Evolutionary conservation across 2,329 filamentous ascomycete genomes (phyloP).

Genomic region (Teratosphaeriaceae sp.): DNA sequence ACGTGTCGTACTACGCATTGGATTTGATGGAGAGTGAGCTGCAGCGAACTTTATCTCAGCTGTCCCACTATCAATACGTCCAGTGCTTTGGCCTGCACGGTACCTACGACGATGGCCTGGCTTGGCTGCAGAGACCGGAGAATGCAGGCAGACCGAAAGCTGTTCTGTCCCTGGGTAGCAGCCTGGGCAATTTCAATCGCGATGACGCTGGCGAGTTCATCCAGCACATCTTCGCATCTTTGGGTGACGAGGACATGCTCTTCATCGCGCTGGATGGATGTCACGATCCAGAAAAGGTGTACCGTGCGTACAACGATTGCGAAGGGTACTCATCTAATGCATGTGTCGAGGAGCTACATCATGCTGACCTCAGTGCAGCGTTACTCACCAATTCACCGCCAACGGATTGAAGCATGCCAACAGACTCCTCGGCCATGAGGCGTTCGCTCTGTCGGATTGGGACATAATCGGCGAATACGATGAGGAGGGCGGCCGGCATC

Average conservation of each 20-base stretch:
- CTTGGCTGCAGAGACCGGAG: conserved; percentile 68
- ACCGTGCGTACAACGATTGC: conserved; percentile 70
- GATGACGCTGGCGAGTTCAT: conserved; percentile 70
- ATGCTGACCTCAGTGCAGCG: conserved; percentile 9
- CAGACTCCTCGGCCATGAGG: conserved; percentile 61
- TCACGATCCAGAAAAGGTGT: conserved; percentile 69
- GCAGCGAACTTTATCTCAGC: conserved; percentile 74
- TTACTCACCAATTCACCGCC: conserved; percentile 77
- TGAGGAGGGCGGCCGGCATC: conserved; percentile 65
- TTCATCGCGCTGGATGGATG: conserved; percentile 82
- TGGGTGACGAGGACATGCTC: conserved; percentile 65
- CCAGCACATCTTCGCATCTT: conserved; percentile 61
- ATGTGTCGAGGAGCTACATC: background rate
- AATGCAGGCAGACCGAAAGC: conserved; percentile 61
- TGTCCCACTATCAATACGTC: conserved; percentile 70
- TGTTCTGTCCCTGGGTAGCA: conserved; percentile 78
- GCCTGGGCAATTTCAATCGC: conserved; percentile 73
- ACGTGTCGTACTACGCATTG: conserved; percentile 83
- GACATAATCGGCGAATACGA: conserved; percentile 78
- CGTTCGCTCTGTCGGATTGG: conserved; percentile 72
- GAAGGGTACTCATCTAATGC: no score
- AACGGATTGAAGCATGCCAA: conserved; percentile 84
- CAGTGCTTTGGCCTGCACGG: conserved; percentile 76
- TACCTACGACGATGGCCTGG: conserved; percentile 86
- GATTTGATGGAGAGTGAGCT: conserved; percentile 80